Conservation (phyloP, 2,329 filamentous ascomycete species). For the Sclerotinia minor region DNA sequence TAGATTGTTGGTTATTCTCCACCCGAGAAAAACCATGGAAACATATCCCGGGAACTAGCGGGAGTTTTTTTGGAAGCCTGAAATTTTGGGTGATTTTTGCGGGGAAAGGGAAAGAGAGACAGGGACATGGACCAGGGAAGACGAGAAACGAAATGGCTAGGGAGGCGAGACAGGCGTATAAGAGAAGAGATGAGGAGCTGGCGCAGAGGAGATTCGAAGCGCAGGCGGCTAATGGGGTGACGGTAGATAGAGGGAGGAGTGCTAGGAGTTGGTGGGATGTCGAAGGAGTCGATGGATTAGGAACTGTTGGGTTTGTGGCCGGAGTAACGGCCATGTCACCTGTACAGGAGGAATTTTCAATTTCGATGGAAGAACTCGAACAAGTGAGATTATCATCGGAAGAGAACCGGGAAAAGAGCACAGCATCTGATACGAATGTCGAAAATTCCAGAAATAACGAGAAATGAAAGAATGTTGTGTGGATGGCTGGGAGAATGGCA, state of each 20-base stretch:
- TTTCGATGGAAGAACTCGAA: constrained; percentile 12
- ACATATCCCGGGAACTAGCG: constrained; percentile 50
- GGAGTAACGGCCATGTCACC: constrained; percentile 31
- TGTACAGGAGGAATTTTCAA: constrained; percentile 32
- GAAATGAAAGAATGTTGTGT: neutral
- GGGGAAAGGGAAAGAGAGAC: constrained; percentile 38
- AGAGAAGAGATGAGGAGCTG: constrained; percentile 51
- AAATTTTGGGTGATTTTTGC: constrained; percentile 38
- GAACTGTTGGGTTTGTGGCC: neutral
- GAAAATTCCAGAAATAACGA: neutral
- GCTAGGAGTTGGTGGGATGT: constrained; percentile 44
- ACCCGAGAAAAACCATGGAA: constrained; percentile 71
- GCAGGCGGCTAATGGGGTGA: constrained; percentile 25
- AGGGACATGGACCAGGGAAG: constrained; percentile 45
- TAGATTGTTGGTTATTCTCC: constrained; percentile 68
- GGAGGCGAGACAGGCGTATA: constrained; percentile 51
- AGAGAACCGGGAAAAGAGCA: neutral
- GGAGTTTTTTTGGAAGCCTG: constrained; percentile 42
- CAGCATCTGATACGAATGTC: neutral
- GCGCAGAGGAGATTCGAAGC: constrained; percentile 42
- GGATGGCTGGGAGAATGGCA: neutral
- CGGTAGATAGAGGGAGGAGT: constrained; percentile 26
- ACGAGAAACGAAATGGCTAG: constrained; percentile 55
- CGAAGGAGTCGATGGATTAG: constrained; percentile 28
- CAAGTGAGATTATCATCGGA: neutral